Conservation (phyloP, 2,329 filamentous ascomycete species). For the Zarea fungicola region DNA sequence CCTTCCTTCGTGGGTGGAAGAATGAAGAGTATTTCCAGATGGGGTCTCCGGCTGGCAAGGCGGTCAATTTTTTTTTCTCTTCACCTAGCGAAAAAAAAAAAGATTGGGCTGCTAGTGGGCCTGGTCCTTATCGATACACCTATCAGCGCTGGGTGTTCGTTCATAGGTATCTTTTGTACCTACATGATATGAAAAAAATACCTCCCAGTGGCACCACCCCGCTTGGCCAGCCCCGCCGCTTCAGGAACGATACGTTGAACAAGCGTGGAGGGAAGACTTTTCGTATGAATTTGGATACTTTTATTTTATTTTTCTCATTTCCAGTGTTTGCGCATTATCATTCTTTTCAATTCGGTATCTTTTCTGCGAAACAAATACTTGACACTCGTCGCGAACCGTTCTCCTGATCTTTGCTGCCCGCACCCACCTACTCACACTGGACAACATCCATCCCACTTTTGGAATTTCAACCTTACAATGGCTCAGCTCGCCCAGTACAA, state of each 20-base stretch:
- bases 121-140: conserved; percentile 23
- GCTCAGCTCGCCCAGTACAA: conserved; percentile 59
- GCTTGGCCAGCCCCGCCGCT: conserved; percentile 2
- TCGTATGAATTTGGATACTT: background rate
- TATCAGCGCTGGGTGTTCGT: background rate
- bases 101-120: conserved; percentile 10
- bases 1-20: conserved; percentile 10
- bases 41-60: conserved; percentile 15
- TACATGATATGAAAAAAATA: background rate
- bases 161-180: background rate
- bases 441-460: too few species aligned
- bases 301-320: background rate
- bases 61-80: conserved; percentile 31
- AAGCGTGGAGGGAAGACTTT: conserved; percentile 3
- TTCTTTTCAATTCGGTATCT: background rate
- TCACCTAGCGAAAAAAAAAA: conserved; percentile 8
- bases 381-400: too few species aligned
- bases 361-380: background rate
- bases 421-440: background rate
- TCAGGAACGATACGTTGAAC: background rate
- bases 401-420: background rate
- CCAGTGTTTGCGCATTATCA: background rate
- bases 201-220: background rate
- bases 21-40: conserved; percentile 14
- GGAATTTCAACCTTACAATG: too few species aligned